Percentiles rank a stretch among this genome's conserved stretches.
Evolutionary conservation across 2,329 filamentous ascomycete species (phyloP).

Genomic region (Alternaria novae-zelandiae): DNA sequence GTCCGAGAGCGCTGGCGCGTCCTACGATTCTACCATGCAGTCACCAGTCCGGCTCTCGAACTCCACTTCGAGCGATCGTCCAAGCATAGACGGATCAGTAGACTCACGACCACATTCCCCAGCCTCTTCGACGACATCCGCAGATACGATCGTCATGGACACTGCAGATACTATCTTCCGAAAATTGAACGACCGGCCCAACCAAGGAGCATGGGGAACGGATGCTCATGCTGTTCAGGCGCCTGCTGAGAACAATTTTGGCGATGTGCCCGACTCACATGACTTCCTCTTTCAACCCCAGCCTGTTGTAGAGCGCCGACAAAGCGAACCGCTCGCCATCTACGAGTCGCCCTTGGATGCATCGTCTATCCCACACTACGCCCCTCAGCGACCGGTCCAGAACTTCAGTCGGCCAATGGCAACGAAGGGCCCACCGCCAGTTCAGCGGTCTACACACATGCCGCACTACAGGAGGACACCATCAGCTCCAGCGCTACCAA

Average conservation of each 20-base stretch:
- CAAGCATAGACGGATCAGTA: constrained; percentile 12
- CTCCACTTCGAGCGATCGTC: constrained; percentile 9
- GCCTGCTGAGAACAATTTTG: constrained; percentile 11
- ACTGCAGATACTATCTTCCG: constrained; percentile 37
- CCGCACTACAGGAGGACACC: constrained; percentile 21
- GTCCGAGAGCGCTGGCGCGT: background rate
- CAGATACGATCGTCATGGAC: constrained; percentile 31
- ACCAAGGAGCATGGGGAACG: constrained; percentile 22
- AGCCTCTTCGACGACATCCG: constrained; percentile 27
- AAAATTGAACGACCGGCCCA: constrained; percentile 32
- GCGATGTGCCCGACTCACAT: constrained; percentile 34
- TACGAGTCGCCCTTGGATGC: constrained; percentile 13
- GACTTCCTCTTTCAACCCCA: constrained; percentile 34
- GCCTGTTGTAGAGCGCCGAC: constrained; percentile 5
- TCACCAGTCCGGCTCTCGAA: constrained; percentile 7
- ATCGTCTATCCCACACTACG: constrained; percentile 20
- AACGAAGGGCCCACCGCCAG: constrained; percentile 8
- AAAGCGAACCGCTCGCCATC: constrained; percentile 17
- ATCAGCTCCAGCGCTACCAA: constrained; percentile 34
- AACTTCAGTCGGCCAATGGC: constrained; percentile 34
- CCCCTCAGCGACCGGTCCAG: constrained; percentile 23
- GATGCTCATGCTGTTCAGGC: constrained; percentile 16
- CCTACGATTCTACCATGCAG: constrained; percentile 4
- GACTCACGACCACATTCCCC: constrained; percentile 25
- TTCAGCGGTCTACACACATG: constrained; percentile 10